These are phyloP conservation scores for Neurospora sp. DNA, from an alignment of 2,329 filamentous ascomycete species.

Conservation along the genomic window DNA sequence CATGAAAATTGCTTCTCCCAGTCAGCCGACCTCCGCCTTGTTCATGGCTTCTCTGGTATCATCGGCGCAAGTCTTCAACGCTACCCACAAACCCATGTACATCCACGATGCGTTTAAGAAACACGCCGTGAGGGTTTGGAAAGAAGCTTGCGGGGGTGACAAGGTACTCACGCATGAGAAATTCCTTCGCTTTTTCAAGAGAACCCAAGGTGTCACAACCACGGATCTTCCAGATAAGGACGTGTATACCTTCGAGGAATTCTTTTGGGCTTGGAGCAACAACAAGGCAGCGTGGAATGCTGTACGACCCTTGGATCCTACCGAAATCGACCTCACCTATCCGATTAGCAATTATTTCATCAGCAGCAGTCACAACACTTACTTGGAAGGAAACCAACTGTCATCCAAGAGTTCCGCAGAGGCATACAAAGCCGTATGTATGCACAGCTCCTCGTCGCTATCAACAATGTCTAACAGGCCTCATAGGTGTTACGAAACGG, in stretches of 20 bases:
- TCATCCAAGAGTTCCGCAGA: constrained; percentile 67
- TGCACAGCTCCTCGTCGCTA: background rate
- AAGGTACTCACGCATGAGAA: constrained; percentile 26
- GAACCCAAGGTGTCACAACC: constrained; percentile 35
- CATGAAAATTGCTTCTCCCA: constrained; percentile 10
- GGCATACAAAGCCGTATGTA: constrained; percentile 63
- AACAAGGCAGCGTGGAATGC: constrained; percentile 34
- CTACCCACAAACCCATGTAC: constrained; percentile 12
- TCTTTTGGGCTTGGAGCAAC: constrained; percentile 38
- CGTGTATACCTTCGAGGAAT: constrained; percentile 37
- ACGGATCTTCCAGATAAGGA: constrained; percentile 27
- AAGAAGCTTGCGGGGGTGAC: constrained; percentile 29
- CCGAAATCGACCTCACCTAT: constrained; percentile 48
- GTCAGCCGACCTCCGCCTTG: constrained; percentile 10
- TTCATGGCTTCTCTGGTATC: constrained; percentile 6
- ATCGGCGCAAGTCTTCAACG: constrained; percentile 13
- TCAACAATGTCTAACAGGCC: constrained; percentile 2
- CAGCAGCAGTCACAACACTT: constrained; percentile 91
- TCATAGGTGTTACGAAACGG: constrained; percentile 59
- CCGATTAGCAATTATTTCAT: constrained; percentile 88
- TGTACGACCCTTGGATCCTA: constrained; percentile 28
- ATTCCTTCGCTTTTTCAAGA: constrained; percentile 40
- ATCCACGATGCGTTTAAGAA: constrained; percentile 33
- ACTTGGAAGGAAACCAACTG: constrained; percentile 78
- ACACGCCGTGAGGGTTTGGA: constrained; percentile 38